Evolutionary conservation across 306 rosid species (phyloP), one percentile per base, ranked within the genome.

Genomic region (Gynostemma pentaphyllum): DNA sequence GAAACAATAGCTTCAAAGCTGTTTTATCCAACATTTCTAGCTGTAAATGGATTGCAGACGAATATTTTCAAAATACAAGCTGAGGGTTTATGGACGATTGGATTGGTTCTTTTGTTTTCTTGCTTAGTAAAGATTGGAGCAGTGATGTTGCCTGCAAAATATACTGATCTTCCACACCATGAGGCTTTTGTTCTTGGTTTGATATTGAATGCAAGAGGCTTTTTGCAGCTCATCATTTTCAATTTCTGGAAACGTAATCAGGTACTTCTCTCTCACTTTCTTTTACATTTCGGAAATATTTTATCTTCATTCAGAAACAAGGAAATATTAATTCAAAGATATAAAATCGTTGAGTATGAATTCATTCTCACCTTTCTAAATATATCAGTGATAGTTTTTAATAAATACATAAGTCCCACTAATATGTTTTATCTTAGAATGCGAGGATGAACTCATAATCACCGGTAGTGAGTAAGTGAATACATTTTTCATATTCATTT

Each of bases 141-240:
- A 8, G 86, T 75, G 21, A 77, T 85, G 78, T 7, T 83, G 49
- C 69, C 81, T 7, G 89, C 87, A 30, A 50, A 65, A 65, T 75
- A 28, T 44, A 24, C 2, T 68, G 62, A 79, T 14, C 18, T 79
- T 4, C 66, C 74, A 13, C 26, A 22, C 44, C 70, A 51, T 50
- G 83, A 88, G 0, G 79, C 86, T 48, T 45, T 68, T 16, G 64
- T 85, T 47, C 74, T 85, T 5, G 94, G 89, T 2, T 73, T 88
- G 13, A 51, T 85, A 45, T 62, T 88, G 34, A 88, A 88, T 57
- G 81, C 86, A 15, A 85, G 73, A 60, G 96, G 96, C 27, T 64
- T 82, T 29, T 66, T 64, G 7, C 94, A 88, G 71, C 71, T 88
- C 57, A 36, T 29, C 15, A 5, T 74, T 57, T 88, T 6, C 79